phyloP scores from a whole-genome alignment of 2,329 filamentous ascomycete species.

The Pezicula neosporulosa region DNA sequence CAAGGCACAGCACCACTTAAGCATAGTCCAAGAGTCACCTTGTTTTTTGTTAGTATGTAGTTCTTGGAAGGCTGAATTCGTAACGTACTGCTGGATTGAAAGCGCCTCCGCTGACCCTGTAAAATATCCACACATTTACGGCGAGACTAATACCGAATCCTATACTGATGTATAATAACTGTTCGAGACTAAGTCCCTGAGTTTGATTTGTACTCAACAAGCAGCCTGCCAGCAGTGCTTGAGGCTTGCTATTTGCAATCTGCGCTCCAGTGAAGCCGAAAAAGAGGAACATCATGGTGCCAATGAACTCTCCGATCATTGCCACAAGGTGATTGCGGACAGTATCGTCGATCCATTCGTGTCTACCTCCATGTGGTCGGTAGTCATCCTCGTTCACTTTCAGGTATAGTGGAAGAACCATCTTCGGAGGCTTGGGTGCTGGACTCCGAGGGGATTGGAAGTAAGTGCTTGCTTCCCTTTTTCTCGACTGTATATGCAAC shows the following conservation, averaged over 20 bases:
- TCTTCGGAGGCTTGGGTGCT: background rate
- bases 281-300: conserved; percentile 36
- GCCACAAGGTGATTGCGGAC: conserved; percentile 31
- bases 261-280: conserved; percentile 21
- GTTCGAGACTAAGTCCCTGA: conserved; percentile 35
- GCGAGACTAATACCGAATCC: conserved; percentile 37
- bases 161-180: conserved; percentile 28
- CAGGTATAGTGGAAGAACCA: background rate
- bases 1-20: conserved; percentile 26
- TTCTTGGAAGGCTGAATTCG: conserved; percentile 7
- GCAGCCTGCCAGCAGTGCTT: background rate
- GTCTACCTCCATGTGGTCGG: background rate
- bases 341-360: background rate
- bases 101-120: conserved; percentile 42
- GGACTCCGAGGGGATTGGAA: background rate
- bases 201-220: background rate
- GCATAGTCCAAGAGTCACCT: conserved; percentile 31
- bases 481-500: background rate
- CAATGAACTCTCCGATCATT: conserved; percentile 43
- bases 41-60: background rate
- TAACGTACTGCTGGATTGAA: conserved; percentile 28
- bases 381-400: background rate
- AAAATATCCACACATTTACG: conserved; percentile 55
- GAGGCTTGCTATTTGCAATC: conserved; percentile 8
- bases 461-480: background rate